These are phyloP conservation scores for Novymonas esmeraldas DNA, from an alignment of 208 protist genomes.

Conservation along the genomic window DNA sequence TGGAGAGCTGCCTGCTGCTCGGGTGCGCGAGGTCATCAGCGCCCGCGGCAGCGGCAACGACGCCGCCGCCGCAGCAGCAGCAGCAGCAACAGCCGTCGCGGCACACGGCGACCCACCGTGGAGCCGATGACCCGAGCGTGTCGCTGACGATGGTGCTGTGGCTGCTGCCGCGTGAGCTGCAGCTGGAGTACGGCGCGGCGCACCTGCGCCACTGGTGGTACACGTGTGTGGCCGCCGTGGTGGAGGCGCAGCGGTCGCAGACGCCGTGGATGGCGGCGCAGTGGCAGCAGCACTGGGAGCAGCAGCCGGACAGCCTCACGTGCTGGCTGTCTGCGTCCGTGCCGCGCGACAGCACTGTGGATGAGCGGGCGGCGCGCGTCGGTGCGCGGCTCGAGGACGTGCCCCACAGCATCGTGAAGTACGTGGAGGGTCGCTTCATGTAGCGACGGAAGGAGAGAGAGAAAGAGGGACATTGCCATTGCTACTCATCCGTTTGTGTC, in stretches of 20 bases:
- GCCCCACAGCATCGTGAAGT: constrained; percentile 37
- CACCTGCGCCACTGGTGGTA: constrained; percentile 46
- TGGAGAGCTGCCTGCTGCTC: constrained; percentile 26
- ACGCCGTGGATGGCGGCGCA: constrained; percentile 28
- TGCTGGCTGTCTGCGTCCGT: constrained; percentile 31
- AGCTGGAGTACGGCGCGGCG: constrained; percentile 41
- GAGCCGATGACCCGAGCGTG: constrained; percentile 10
- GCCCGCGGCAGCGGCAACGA: not conserved
- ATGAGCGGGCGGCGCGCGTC: constrained; percentile 26
- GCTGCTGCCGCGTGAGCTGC: constrained; percentile 45
- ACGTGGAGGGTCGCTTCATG: constrained; percentile 31
- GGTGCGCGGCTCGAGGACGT: constrained; percentile 42
- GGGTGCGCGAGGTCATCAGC: constrained; percentile 8
- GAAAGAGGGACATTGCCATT: not conserved
- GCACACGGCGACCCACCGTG: not conserved
- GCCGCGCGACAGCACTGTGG: constrained; percentile 32
- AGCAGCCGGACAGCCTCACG: constrained; percentile 32
- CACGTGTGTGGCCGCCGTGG: constrained; percentile 30
- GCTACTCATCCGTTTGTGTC: not conserved
- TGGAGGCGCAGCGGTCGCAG: constrained; percentile 17
- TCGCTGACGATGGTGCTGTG: constrained; percentile 39
- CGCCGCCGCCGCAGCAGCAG: not conserved
- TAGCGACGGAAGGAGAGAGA: not conserved
- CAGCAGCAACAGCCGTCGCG: not conserved
- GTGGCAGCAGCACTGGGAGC: constrained; percentile 41